A percentile compares a stretch with the other conserved stretches of the same genome.
Conservation (phyloP, 2,329 filamentous ascomycete genomes). For the Aspergillus aculeatus region DNA sequence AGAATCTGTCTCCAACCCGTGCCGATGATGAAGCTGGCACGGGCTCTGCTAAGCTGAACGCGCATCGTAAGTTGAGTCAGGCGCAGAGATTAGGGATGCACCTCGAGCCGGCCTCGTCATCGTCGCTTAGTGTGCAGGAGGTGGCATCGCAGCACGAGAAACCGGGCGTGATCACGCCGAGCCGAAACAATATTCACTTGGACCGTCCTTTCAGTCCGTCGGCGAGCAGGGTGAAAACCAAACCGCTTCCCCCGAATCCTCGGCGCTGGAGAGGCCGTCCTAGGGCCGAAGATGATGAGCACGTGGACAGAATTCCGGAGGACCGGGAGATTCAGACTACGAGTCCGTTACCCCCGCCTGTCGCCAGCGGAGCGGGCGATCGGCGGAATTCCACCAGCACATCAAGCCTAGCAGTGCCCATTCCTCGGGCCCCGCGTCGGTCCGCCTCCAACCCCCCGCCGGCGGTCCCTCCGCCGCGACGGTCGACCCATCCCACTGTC, state of each 20-base stretch:
- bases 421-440: slow-evolving; percentile 26
- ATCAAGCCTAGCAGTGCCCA: slow-evolving; percentile 25
- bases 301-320: slow-evolving; percentile 31
- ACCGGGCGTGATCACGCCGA: slow-evolving; percentile 78
- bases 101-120: slow-evolving; percentile 66
- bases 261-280: slow-evolving; percentile 43
- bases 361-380: slow-evolving; percentile 16
- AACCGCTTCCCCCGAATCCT: slow-evolving; percentile 44
- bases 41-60: slow-evolving; percentile 20
- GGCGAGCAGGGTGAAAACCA: slow-evolving; percentile 30
- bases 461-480: slow-evolving; percentile 42
- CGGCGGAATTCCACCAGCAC: slow-evolving; percentile 26
- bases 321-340: slow-evolving; percentile 18
- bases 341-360: slow-evolving; percentile 8
- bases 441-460: slow-evolving; percentile 39
- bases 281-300: slow-evolving; percentile 31
- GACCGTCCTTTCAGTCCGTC: slow-evolving; percentile 16
- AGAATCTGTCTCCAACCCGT: slow-evolving; percentile 48
- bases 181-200: slow-evolving; percentile 50
- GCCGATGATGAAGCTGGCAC: slow-evolving; percentile 27
- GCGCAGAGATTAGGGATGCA: slow-evolving; percentile 62
- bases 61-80: slow-evolving; percentile 26
- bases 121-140: slow-evolving; percentile 72
- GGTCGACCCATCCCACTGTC: slow-evolving; percentile 30
- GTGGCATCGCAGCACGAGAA: slow-evolving; percentile 79